Base-by-base conservation (phyloP, 495 filamentous ascomycete genomes). In the Annulohypoxylon stygium region DNA sequence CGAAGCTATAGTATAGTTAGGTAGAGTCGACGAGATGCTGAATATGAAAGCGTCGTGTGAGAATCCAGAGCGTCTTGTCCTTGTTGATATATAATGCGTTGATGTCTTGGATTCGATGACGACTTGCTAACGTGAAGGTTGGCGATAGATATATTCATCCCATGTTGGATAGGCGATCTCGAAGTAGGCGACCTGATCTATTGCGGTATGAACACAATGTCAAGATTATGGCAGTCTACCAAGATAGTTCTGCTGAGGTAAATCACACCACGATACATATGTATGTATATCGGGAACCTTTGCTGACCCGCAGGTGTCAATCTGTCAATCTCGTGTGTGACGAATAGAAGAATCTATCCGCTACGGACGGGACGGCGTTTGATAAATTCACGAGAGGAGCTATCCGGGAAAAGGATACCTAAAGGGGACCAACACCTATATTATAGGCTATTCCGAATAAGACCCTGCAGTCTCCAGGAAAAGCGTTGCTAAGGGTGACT, bases 381-480 rank as follows among this genome's bases (percentile, higher is more conserved):
- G 62, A 57, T 65, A 37, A 41, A 26, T 67, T 67, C 58, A 63
- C 69, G 63, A 67, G 69, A n/a, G 54, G 50, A 39, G 45, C 57
- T 33, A 33, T 63, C 26, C 37, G 47, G 47, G 37, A 48, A 60
- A 62, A 65, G 12, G 39, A 23, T 50, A 61, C 36, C 30, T 61
- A 57, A 65, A 37, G 61, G 55, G 58, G 39, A 67, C 34, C 33
- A 26, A 50, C 54, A 55, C 26, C 39, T 34, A 64, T 53, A 47
- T 36, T 39, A 70, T 75, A 75, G 72, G 67, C 72, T 75, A 75
- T 71, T 48, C 51, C 47, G 26, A 33, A 12, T 6, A 33, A 57
- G 71, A 59, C 41, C 54, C 45, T 50, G 65, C 60, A 48, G 43
- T 69, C 60, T 33, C 61, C 53, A 48, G 39, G 65, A 66, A 25